Percentiles rank a stretch among this genome's conserved stretches.
phyloP scores from a whole-genome alignment of 2,329 filamentous ascomycete species.

The Microsporum ferrugineum region DNA sequence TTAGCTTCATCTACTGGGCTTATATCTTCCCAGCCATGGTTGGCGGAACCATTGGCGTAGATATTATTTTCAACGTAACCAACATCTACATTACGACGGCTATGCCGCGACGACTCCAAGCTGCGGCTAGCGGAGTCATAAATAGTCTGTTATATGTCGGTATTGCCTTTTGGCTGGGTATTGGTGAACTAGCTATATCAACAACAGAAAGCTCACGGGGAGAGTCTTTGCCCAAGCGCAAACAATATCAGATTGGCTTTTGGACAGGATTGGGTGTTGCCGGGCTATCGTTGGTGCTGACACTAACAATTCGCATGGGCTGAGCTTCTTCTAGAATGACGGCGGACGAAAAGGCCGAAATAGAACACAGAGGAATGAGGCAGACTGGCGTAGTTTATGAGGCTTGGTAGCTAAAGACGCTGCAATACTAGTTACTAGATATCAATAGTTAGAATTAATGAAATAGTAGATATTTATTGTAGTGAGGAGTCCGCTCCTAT shows the following conservation, averaged over 20 bases:
- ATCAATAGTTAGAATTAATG: too few relatives aligned
- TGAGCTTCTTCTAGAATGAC: neutral
- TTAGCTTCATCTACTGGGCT: slow-evolving; percentile 3
- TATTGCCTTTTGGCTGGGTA: too few relatives aligned
- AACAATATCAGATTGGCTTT: neutral
- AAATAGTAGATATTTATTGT: too few relatives aligned
- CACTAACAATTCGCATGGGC: neutral
- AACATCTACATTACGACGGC: neutral
- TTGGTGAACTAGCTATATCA: too few relatives aligned
- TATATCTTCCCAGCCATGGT: slow-evolving; percentile 8
- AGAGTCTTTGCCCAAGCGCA: neutral
- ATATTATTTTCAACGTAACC: slow-evolving; percentile 9
- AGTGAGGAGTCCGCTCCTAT: too few relatives aligned
- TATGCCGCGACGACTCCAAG: too few relatives aligned
- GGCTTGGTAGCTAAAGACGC: too few relatives aligned
- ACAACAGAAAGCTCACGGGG: too few relatives aligned
- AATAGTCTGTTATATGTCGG: too few relatives aligned
- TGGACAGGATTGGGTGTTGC: neutral
- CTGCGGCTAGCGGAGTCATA: too few relatives aligned
- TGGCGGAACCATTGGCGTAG: slow-evolving; percentile 1
- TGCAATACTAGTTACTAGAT: too few relatives aligned
- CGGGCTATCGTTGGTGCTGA: neutral
- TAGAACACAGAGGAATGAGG: neutral
- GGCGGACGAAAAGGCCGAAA: neutral
- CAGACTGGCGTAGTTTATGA: neutral